Evolutionary conservation across 306 rosid species (phyloP).

Genomic region (Gastrolobium bilobum): DNA sequence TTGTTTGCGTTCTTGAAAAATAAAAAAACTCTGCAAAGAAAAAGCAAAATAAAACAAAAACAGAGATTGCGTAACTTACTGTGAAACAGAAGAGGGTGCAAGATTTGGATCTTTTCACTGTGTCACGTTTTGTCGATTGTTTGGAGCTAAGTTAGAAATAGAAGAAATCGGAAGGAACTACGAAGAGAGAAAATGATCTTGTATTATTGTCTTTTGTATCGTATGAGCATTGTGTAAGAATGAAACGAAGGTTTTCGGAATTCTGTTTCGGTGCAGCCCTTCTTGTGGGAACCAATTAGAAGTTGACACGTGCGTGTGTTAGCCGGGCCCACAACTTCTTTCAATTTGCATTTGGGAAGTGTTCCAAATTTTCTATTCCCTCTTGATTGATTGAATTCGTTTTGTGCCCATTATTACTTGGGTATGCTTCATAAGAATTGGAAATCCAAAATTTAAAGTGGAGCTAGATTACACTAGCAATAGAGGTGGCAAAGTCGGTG

Average conservation of each 20-base stretch:
- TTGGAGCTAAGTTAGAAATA: not conserved
- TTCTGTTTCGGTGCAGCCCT: not conserved
- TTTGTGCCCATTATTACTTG: too few species aligned
- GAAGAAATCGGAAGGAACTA: not conserved
- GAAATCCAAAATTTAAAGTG: too few species aligned
- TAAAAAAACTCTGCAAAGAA: not conserved
- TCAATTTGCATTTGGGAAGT: too few species aligned
- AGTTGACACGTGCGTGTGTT: too few species aligned
- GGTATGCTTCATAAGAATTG: too few species aligned
- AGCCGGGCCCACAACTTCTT: too few species aligned
- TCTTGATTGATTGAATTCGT: too few species aligned
- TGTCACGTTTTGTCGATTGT: not conserved
- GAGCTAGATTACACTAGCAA: too few species aligned
- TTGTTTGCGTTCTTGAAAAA: not conserved
- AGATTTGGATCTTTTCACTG: slow-evolving; percentile 1
- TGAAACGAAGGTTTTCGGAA: not conserved
- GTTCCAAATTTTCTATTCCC: too few species aligned
- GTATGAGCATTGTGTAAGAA: not conserved
- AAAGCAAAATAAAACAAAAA: not conserved
- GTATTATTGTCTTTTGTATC: not conserved
- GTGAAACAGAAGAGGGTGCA: slow-evolving; percentile 21
- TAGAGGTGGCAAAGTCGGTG: too few species aligned
- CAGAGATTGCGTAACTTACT: slow-evolving; percentile 29
- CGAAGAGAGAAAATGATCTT: not conserved
- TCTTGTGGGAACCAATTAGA: too few species aligned